Evolutionary conservation across 148 eudicot species (phyloP).

Genomic region (Silene uniflora): DNA sequence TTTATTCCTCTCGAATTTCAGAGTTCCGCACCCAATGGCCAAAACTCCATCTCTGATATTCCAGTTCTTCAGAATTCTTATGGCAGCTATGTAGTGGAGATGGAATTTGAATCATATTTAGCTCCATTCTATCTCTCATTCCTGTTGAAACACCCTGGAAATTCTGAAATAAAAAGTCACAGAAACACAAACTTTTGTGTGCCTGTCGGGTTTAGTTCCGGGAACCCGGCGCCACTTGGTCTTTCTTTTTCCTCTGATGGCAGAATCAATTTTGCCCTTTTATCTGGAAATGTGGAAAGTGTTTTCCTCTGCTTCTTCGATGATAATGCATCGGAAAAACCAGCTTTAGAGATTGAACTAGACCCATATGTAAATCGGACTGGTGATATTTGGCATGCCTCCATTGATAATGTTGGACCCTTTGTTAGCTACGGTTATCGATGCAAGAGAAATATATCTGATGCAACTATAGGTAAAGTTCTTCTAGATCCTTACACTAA

Average conservation of each 20-base stretch:
- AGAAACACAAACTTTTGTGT: slow-evolving; percentile 57
- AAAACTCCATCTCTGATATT: slow-evolving; percentile 36
- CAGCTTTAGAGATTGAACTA: slow-evolving; percentile 78
- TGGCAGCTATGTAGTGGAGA: slow-evolving; percentile 45
- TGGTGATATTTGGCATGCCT: slow-evolving; percentile 92
- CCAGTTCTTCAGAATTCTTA: slow-evolving; percentile 41
- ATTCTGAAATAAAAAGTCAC: slow-evolving; percentile 47
- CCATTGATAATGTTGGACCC: slow-evolving; percentile 39
- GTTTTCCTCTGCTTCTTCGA: slow-evolving; percentile 71
- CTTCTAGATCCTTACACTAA: slow-evolving; percentile 83
- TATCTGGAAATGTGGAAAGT: slow-evolving; percentile 59
- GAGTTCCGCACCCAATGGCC: slow-evolving; percentile 28
- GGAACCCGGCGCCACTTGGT: slow-evolving; percentile 77
- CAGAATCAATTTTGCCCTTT: slow-evolving; percentile 65
- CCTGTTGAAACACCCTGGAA: slow-evolving; percentile 39
- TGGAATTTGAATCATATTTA: slow-evolving; percentile 59
- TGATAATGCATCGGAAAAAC: slow-evolving; percentile 41
- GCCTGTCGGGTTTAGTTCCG: slow-evolving; percentile 81
- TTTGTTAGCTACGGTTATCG: slow-evolving; percentile 79
- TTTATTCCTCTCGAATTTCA: slow-evolving; percentile 56
- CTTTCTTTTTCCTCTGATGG: slow-evolving; percentile 58
- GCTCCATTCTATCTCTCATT: slow-evolving; percentile 83
- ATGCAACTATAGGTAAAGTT: slow-evolving; percentile 33
- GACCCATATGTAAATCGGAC: slow-evolving; percentile 88
- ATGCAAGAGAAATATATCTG: slow-evolving; percentile 37